Evolutionary conservation across 2,329 filamentous ascomycete species (phyloP).

Genomic region (Diaporthe helianthi): DNA sequence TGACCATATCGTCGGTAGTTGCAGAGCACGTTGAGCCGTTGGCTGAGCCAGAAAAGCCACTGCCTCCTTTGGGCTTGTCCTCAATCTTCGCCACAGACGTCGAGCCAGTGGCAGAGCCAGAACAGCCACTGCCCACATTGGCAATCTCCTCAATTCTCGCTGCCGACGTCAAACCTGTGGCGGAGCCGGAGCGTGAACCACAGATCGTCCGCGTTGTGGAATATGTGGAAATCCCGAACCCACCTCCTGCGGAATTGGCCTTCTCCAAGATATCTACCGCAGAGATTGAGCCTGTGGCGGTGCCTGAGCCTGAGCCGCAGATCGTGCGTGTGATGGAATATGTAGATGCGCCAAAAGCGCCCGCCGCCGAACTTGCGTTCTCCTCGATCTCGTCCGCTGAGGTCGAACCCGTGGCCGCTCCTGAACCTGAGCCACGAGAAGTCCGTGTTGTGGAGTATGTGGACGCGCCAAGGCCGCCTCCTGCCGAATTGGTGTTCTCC

Average conservation of each 20-base stretch:
- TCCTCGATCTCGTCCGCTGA: conserved; percentile 35
- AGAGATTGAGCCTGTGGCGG: conserved; percentile 35
- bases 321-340: conserved; percentile 35
- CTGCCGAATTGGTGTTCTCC: conserved; percentile 39
- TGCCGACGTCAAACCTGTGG: conserved; percentile 35
- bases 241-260: conserved; percentile 38
- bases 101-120: conserved; percentile 30
- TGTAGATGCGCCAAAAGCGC: conserved; percentile 30
- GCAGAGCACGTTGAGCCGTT: conserved; percentile 32
- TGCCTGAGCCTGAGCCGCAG: conserved; percentile 33
- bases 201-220: conserved; percentile 34
- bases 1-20: conserved; percentile 35
- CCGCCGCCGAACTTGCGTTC: conserved; percentile 38
- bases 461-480: conserved; percentile 30
- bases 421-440: conserved; percentile 34
- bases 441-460: conserved; percentile 35
- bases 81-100: conserved; percentile 35
- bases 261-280: conserved; percentile 33
- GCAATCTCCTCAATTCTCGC: conserved; percentile 30
- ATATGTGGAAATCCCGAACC: conserved; percentile 33
- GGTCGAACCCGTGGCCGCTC: conserved; percentile 34
- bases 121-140: conserved; percentile 28
- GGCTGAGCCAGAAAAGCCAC: conserved; percentile 32
- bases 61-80: conserved; percentile 30
- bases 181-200: conserved; percentile 34